phyloP scores from a whole-genome alignment of 768 basidiomycete genomes.

The Termitomyces sp. region DNA sequence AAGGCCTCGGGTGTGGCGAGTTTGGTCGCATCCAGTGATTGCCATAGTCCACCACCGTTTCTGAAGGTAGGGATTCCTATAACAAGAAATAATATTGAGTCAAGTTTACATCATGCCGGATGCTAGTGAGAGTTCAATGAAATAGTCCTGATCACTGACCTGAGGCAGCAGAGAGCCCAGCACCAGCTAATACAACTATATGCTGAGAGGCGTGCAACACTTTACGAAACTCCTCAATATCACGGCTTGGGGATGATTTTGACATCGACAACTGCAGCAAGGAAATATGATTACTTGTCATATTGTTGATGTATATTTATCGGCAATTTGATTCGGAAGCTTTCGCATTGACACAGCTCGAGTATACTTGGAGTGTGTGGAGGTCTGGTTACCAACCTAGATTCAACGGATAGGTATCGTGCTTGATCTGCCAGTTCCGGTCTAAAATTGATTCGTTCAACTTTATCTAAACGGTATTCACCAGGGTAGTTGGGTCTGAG shows the following conservation, averaged over 20 bases:
- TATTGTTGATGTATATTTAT: not conserved
- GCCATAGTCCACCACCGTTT: constrained; percentile 50
- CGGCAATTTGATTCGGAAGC: too few relatives aligned
- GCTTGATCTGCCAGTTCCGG: too few relatives aligned
- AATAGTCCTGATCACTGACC: constrained; percentile 14
- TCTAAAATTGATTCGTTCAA: too few relatives aligned
- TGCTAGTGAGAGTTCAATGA: not conserved
- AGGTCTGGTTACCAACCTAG: too few relatives aligned
- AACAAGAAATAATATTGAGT: not conserved
- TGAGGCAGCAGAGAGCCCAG: constrained; percentile 24
- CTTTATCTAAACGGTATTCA: too few relatives aligned
- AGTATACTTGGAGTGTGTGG: too few relatives aligned
- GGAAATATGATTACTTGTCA: not conserved
- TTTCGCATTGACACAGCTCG: too few relatives aligned
- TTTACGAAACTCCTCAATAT: constrained; percentile 12
- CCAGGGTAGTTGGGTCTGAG: too few relatives aligned
- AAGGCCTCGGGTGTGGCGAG: constrained; percentile 57
- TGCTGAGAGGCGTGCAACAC: constrained; percentile 12
- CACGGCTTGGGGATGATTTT: not conserved
- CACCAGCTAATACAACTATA: constrained; percentile 23
- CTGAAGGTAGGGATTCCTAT: constrained; percentile 48
- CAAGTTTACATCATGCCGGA: not conserved
- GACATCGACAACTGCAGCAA: not conserved
- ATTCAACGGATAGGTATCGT: too few relatives aligned
- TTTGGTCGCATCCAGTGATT: constrained; percentile 44